Conservation (phyloP, 306 rosid species). For the Clitoria ternatea region DNA sequence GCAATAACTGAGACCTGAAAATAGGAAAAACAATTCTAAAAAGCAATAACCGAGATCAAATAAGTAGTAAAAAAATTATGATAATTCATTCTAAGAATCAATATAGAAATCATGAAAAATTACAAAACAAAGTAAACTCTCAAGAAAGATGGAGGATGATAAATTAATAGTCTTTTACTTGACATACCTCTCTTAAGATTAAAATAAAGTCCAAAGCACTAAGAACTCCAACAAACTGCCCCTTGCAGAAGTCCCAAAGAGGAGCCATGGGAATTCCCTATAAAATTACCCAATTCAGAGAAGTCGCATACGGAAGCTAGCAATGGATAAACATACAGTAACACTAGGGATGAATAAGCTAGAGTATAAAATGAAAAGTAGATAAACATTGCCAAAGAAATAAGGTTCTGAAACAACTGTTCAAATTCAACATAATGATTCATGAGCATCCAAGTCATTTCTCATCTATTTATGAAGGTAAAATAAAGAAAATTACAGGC, state of each 20-base stretch:
- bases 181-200: slow-evolving; percentile 87
- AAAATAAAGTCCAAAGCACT: slow-evolving; percentile 91
- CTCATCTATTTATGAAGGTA: slow-evolving; percentile 6
- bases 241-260: slow-evolving; percentile 86
- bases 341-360: background rate
- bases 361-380: background rate
- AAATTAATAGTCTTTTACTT: slow-evolving; percentile 17
- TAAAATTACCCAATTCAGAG: slow-evolving; percentile 28
- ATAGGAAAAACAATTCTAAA: too few species aligned
- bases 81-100: too few species aligned
- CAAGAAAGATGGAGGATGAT: too few species aligned
- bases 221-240: slow-evolving; percentile 93
- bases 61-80: too few species aligned
- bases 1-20: too few species aligned
- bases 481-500: slow-evolving; percentile 11
- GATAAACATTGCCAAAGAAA: background rate
- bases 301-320: slow-evolving; percentile 17
- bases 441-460: background rate
- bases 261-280: slow-evolving; percentile 97
- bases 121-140: too few species aligned
- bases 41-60: too few species aligned
- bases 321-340: slow-evolving; percentile 9
- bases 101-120: too few species aligned
- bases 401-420: slow-evolving; percentile 1
- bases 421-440: slow-evolving; percentile 10